Evolutionary conservation across 176 grass and related monocot species (phyloP), one percentile per base, ranked within the genome.

Genomic region (Eleusine indica): DNA sequence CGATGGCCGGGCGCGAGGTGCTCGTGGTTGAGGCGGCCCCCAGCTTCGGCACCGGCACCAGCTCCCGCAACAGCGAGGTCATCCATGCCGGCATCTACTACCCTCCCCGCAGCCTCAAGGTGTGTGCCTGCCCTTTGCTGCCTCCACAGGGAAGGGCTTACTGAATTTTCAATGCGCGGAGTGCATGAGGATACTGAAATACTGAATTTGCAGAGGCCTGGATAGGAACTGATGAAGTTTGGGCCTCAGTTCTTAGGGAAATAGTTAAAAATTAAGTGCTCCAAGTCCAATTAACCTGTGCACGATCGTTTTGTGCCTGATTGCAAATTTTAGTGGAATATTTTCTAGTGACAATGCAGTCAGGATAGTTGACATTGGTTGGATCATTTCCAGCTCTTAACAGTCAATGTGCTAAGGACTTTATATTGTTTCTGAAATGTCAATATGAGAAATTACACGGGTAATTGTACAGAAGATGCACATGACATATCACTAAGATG

Each of bases 11-110:
- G 38, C 87, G 91, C 70, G 93, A 98, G 57, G 96, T 98, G 43
- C 68, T 98, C 72, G 87, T 95, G 71, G 83, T 98, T 68, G 96
- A 98, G 80, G 85, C 93, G 11, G 88, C 89, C 54, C 73, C 91
- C 64, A 91, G 83, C 49, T 98, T 98, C 77, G 93, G 96, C 61
- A 98, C 91, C 51, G 96, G 96, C 70, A 95, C 89, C 39, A 95
- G 96, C 76, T 98, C 96, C 62, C 91, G 96, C 67, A 98, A 98
- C 73, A 98, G 96, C 73, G 93, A 95, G 93, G 96, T 98, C 73
- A 91, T 98, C 77, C 93, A 98, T 57, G 89, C 96, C 62, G 96
- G 96, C 38, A 95, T 98, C 75, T 98, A 95, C 80, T 92, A 98
- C 66, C 91, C 96, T 60, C 79, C 84, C 4, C 21, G 85, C n/a